Base-by-base conservation (phyloP, 169 alveolate genomes). In the Plasmodium malariae region DNA sequence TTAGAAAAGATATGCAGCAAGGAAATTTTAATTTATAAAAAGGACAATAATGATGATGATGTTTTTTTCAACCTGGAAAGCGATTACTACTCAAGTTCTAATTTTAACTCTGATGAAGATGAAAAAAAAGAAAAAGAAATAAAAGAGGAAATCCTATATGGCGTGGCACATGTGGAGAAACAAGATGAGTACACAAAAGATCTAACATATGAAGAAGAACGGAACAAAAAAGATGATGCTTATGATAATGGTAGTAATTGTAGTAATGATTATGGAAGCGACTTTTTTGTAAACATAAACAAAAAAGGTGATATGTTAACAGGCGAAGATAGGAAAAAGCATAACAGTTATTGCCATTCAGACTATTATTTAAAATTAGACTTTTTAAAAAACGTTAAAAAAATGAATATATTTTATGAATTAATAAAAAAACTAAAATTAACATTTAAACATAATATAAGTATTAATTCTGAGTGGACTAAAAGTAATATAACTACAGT, bases 11-110 rank as follows among this genome's bases (percentile, higher is more conserved):
- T 80, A 0, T 34, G 62, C 62, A 51, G 36, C 7, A 63, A 67
- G 2, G 63, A 80, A 67, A 32, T 67, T 67, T 65, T 80, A 80
- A 11, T 80, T 30, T 63, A 65, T 32, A 19, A 80, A 24, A 36
- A n/a, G 19, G 72, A 80, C 49, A 65, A 80, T 43, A 51, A 34
- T 49, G 83, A 54, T 19, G 60, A 55, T 3, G 90, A 80, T 21
- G 51, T 68, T 17, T 80, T 80, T 45, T 80, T 80, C 70, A 80
- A 80, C 36, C 40, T 80, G 28, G 90, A 80, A 26, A 80, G 90
- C 36, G 90, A 80, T 24, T 80, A 80, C 19, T 80, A 54, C 26
- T 80, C 90, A 30, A 80, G 90, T 14, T 80, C 90, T 24, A n/a
- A 67, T 11, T 28, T 80, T 14, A 80, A 80, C 59, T 49, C 90